Base-by-base conservation (phyloP, 805 yeast species). In the Torulaspora franciscae region DNA sequence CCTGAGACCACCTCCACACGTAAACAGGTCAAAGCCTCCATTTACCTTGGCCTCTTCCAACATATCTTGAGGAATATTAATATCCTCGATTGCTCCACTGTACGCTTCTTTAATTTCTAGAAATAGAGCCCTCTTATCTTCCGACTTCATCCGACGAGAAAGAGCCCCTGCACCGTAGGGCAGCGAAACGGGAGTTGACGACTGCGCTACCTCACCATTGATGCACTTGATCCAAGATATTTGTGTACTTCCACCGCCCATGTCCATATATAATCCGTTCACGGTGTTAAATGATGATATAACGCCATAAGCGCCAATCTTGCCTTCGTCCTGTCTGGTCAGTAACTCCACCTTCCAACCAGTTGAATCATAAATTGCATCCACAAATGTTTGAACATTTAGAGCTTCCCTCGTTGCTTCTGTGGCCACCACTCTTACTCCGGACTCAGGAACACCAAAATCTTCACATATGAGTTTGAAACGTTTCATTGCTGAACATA, bases 121-220 rank as follows among this genome's bases (percentile, higher is more conserved):
- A 49, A 68, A 76, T 14, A 83, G 54, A 3, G 65, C 69, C 29
- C 71, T 73, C 26, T 68, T 70, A 49, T 74, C 74, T 54, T 80
- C 85, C 36, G 68, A 56, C 44, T 69, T 68, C 48, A 81, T 59
- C 51, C 85, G 64, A 52, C 78, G 71, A 0, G 83, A 73, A 34
- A 83, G 63, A 1, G 82, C 81, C 23, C 84, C 86, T 1, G 88
- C 85, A 14, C 91, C 91, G 58, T 79, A 84, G 1, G 89, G 89
- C 37, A 83, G 63, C 2, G 82, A 76, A 2, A 80, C 79, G 0
- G 88, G 85, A 11, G 70, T 71, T 6, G 71, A 67, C 24, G 83
- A 77, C 51, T 77, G 72, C 45, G 66, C 66, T 23, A 82, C 71
- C 46, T 73, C 74, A 4, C 87, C 88, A 40, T 72, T 70, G 24